phyloP scores from a whole-genome alignment of 805 yeast species.

The Monosporozyma aerobia region DNA sequence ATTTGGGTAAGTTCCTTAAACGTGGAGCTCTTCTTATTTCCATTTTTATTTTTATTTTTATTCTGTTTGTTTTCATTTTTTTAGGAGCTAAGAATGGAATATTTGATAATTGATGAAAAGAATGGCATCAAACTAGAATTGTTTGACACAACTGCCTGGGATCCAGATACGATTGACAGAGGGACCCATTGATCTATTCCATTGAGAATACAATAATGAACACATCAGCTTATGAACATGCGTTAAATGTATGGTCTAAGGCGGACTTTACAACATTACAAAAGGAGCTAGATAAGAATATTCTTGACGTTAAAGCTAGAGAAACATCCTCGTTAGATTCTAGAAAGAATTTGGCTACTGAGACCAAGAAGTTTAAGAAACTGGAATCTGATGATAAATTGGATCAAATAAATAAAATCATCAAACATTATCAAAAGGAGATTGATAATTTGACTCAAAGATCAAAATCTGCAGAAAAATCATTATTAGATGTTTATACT shows the following conservation, averaged over 20 bases:
- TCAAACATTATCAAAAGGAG: slow-evolving; percentile 76
- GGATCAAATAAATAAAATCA: slow-evolving; percentile 34
- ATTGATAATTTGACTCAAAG: slow-evolving; percentile 75
- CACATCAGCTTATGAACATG: slow-evolving; percentile 33
- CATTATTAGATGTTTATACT: slow-evolving; percentile 67
- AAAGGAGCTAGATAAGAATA: slow-evolving; percentile 62
- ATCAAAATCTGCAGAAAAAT: slow-evolving; percentile 62
- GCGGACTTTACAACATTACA: slow-evolving; percentile 67
- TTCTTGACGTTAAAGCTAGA: slow-evolving; percentile 57
- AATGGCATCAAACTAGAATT: background rate
- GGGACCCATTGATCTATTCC: background rate
- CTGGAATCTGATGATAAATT: slow-evolving; percentile 60
- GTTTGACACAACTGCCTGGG: background rate
- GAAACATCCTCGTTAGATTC: slow-evolving; percentile 60
- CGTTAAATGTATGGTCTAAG: slow-evolving; percentile 66
- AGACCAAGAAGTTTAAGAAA: slow-evolving; percentile 76
- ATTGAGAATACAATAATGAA: slow-evolving; percentile 14
- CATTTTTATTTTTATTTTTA: background rate
- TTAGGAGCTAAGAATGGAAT: background rate
- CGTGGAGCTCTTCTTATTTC: background rate
- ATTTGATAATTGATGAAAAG: background rate
- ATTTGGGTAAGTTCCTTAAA: background rate
- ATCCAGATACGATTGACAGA: background rate
- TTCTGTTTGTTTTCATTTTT: background rate
- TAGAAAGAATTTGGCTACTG: slow-evolving; percentile 68